Conservation (phyloP, 140 eudicot genomes). For the Flaveria floridana region DNA sequence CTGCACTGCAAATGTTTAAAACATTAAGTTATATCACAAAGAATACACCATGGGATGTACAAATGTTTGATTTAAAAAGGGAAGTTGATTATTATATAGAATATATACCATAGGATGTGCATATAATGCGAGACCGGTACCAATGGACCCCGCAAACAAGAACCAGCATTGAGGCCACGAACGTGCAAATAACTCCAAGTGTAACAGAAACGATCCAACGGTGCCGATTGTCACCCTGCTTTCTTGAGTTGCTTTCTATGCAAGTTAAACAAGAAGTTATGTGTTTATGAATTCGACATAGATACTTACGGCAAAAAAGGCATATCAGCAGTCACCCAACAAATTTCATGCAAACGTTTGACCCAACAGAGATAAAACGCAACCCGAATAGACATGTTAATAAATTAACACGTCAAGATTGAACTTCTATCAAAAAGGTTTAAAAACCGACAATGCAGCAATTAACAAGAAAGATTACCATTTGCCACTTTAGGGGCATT, state of each 20-base stretch:
- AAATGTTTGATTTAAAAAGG: background rate
- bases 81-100: conserved; percentile 6
- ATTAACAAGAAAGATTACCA: conserved; percentile 43
- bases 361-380: background rate
- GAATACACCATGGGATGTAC: conserved; percentile 9
- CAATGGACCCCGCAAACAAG: conserved; percentile 69
- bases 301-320: background rate
- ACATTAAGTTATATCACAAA: conserved; percentile 4
- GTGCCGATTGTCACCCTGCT: conserved; percentile 42
- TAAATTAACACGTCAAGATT: background rate
- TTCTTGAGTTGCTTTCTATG: conserved; percentile 47
- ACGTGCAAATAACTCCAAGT: conserved; percentile 72
- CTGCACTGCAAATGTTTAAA: conserved; percentile 63
- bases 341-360: background rate
- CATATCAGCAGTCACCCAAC: conserved; percentile 3
- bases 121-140: conserved; percentile 71
- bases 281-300: background rate
- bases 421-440: background rate
- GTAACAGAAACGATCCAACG: conserved; percentile 54
- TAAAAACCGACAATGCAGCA: background rate
- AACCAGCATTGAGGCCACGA: conserved; percentile 56
- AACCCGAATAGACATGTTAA: background rate
- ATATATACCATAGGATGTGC: conserved; percentile 66
- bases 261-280: conserved; percentile 11
- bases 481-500: conserved; percentile 47